phyloP scores from a whole-genome alignment of 2,329 filamentous ascomycete genomes.

The Colletotrichum godetiae region DNA sequence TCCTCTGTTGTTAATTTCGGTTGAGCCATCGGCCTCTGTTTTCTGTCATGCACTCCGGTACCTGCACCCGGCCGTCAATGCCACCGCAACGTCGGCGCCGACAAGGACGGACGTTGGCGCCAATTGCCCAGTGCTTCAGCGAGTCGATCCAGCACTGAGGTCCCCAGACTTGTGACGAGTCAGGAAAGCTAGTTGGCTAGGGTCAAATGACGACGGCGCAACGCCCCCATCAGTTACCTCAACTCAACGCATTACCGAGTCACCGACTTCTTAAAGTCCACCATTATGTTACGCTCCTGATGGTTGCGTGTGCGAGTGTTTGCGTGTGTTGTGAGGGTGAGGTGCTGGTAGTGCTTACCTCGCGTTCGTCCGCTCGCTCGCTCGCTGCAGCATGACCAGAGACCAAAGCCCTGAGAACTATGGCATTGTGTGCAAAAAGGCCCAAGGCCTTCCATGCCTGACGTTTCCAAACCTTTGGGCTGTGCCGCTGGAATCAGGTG shows the following conservation, averaged over 20 bases:
- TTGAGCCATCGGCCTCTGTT: not conserved
- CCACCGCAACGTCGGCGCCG: not conserved
- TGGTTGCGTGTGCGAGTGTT: too few relatives aligned
- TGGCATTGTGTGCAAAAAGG: not conserved
- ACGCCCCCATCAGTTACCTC: not conserved
- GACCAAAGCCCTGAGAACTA: not conserved
- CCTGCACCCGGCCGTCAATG: not conserved
- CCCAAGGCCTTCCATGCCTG: slow-evolving; percentile 8
- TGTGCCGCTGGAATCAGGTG: slow-evolving; percentile 14
- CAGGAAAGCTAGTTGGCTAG: not conserved
- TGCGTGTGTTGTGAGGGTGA: too few relatives aligned
- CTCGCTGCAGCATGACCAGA: not conserved
- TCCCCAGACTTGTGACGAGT: not conserved
- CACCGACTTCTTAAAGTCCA: too few relatives aligned
- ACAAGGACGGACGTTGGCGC: not conserved
- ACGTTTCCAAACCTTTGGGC: slow-evolving; percentile 1
- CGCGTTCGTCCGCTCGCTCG: not conserved
- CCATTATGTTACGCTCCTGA: too few relatives aligned
- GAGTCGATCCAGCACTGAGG: not conserved
- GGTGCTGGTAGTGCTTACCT: not conserved
- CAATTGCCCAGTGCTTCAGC: not conserved
- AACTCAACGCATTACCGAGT: not conserved
- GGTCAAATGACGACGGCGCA: not conserved
- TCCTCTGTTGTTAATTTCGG: not conserved
- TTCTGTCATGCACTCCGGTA: not conserved